Evolutionary conservation across 345 rosid species (phyloP), one percentile per base, ranked within the genome.

Genomic region (Pugionium cornutum): DNA sequence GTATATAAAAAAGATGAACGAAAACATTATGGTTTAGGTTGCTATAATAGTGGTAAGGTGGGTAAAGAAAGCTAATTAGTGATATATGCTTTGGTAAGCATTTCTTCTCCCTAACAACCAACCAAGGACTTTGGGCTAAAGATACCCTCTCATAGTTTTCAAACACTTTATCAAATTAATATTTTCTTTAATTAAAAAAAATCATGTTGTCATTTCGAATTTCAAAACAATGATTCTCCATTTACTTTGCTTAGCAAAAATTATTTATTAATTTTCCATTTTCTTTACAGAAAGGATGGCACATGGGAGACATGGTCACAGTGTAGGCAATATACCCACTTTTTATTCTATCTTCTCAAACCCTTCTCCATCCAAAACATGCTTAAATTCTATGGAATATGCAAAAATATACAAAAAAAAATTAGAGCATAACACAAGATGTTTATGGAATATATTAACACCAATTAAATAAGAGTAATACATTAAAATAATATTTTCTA

Each of bases 261-360:
- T 50, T 63, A 58, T 77, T 72, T 53, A 53, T 34, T 59, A 64
- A 50, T 75, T 42, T 72, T 65, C 64, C 42, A 29, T 40, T 73
- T 71, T 76, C 91, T 89, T 89, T 89, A 89, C 96, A 86, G 84
- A 81, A 74, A 75, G 84, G 94, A 85, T 78, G 59, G 89, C 96
- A 89, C 94, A 86, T 86, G 94, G 89, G 82, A 62, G 85, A 72
- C 75, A 80, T 79, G 91, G 83, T 85, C 88, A 73, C 57, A 55
- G 66, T 70, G 83, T 80, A 79, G 56, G 78, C 75, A 73, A 86
- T 88, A 86, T 83, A 85, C 87, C 80, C 87, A 18, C 18, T 18
- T 72, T 83, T 62, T 77, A 82, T 74, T 83, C 79, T 69, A 72
- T 63, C 78, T 51, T 77, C 79, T 66, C 77, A 43, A 42, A 51